Conservation (phyloP, 495 filamentous ascomycete species). For the Talaromyces borbonicus region DNA sequence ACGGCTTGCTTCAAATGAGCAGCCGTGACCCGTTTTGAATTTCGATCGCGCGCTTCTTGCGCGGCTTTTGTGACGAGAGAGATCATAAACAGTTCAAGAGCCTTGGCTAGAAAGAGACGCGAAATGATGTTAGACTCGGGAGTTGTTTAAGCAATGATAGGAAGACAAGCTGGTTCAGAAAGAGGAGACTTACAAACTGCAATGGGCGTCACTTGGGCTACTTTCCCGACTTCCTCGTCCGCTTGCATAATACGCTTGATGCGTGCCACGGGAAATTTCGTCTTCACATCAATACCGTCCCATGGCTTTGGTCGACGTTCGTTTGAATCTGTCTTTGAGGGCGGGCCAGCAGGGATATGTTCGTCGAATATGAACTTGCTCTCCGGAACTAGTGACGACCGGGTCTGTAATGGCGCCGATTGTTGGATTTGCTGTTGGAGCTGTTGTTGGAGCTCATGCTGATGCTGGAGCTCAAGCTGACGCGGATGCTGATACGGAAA, state of each 20-base stretch:
- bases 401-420: slow-evolving; percentile 6
- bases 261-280: slow-evolving; percentile 92
- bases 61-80: slow-evolving; percentile 79
- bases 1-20: slow-evolving; percentile 87
- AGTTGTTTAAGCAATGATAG: slow-evolving; percentile 5
- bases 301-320: slow-evolving; percentile 13
- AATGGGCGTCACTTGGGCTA: slow-evolving; percentile 91
- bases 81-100: slow-evolving; percentile 96
- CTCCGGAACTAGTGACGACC: slow-evolving; percentile 3
- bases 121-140: slow-evolving; percentile 14
- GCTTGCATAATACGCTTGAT: slow-evolving; percentile 99
- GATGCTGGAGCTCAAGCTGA: no score
- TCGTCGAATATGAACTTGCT: slow-evolving; percentile 4
- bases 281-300: slow-evolving; percentile 64
- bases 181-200: slow-evolving; percentile 60
- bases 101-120: slow-evolving; percentile 53
- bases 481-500: no score
- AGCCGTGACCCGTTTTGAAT: slow-evolving; percentile 81
- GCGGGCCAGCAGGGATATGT: slow-evolving; percentile 1
- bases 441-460: not conserved
- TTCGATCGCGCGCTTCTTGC: slow-evolving; percentile 66
- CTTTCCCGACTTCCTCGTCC: slow-evolving; percentile 97
- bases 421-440: not conserved
- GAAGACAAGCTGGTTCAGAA: not conserved
- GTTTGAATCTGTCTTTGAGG: slow-evolving; percentile 15